Base-by-base conservation (phyloP, 2,329 filamentous ascomycete genomes). In the Neopestalotiopsis rosae region DNA sequence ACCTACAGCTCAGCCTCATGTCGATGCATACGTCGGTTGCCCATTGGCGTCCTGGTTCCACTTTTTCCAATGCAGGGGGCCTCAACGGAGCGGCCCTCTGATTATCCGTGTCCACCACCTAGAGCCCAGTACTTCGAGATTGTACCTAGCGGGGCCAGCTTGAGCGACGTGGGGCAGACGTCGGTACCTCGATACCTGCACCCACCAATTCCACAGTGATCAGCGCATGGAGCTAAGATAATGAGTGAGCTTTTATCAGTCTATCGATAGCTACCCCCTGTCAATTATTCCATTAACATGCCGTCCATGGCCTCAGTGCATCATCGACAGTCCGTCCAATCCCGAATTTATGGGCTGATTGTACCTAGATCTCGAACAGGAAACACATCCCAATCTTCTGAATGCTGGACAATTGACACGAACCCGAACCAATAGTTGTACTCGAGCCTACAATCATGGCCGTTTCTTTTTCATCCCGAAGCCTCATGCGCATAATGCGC, bases 401-500 rank as follows among this genome's bases (percentile, higher is more conserved):
- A 7, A 52, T 10, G 20, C 14, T 20, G 9, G 45, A 3, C 45
- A 52, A 9, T 52, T 52, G 17, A 52, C 45, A 9, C 24, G 24
- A 52, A 20, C n/a, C 6, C 6, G 17, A 10, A 3, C 0, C n/a
- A 3, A 24, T 4, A 38, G 34, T 4, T 38, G 34, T 38, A 38
- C 3, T 38, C 6, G 34, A 38, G 3, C 3, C 34, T 12, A 42
- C 5, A 17, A 40, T 30, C 57, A 79, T 78, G 77, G 20, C 17
- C 17, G 45, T 52, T 52, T 52, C 45, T n/a, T 61, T 74, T 61
- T 67, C 71, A 17, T 70, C 72, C 59, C 69, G 69, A 28, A 68
- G 65, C 32, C 64, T 76, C 40, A 28, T 71, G 68, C 72, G 72
- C 69, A 56, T 72, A 17, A 67, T 74, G 69, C 76, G 74, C 69